Base-by-base conservation (phyloP, 2,329 filamentous ascomycete species). In the Fusarium verrucosum region DNA sequence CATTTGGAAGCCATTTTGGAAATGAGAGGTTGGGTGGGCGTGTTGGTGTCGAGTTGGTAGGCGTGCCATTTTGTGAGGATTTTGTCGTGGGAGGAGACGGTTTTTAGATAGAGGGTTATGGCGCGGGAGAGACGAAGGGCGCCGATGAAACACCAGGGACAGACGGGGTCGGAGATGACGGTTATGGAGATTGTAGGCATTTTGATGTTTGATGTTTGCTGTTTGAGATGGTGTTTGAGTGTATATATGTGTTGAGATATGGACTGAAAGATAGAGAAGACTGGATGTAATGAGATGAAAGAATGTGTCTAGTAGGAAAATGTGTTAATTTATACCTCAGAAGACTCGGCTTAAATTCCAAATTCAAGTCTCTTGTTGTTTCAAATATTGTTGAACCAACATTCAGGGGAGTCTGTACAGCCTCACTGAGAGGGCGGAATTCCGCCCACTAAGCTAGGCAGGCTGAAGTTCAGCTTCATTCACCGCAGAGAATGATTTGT, bases 111-210 rank as follows among this genome's bases (percentile, higher is more conserved):
- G 26, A 85, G 76, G 10, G 81, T 74, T 60, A 96, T 94, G 62
- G 90, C 92, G 61, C 84, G 85, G 46, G 89, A 86, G 35, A 96
- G 85, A 33, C 91, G 88, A 64, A 87, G 87, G 74, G 92, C 90
- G 76, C 92, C 92, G 16, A 96, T 82, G 75, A 93, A 95, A 82
- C 92, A 91, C 84, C 81, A 84, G 6, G 92, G 90, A 74, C 92
- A 96, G 69, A 95, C 85, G 4, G 87, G 91, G 78, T 96, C 93
- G n/a, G 86, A 92, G 57, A 93, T 87, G 73, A 92, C 86, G 58
- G 89, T 87, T 77, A 96, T 90, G 62, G 87, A 85, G 80, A 94
- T 91, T 70, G 87, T 86, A 19, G 89, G 87, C 91, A 94, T 93
- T 40, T 40, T 74, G 50, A 32, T 32, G 28, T 10, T 22, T 43